Conservation (phyloP, 2,329 filamentous ascomycete genomes). For the Cladosporium sp. region DNA sequence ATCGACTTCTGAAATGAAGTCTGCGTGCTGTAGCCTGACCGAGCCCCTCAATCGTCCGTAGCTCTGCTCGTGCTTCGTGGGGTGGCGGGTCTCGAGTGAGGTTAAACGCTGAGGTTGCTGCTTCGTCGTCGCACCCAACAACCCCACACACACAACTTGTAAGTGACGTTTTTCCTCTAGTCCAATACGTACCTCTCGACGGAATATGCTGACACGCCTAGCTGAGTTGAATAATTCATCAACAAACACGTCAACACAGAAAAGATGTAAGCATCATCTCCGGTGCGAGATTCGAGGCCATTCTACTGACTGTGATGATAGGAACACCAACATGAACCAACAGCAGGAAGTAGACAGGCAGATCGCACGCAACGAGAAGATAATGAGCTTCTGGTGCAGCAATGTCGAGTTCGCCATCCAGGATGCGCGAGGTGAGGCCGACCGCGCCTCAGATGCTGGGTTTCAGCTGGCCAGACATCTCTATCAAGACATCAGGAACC, state of each 20-base stretch:
- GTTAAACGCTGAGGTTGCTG: not conserved
- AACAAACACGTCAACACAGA: not conserved
- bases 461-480: not conserved
- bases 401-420: not conserved
- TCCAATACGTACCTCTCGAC: accelerated
- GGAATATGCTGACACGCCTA: not conserved
- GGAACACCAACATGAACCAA: not conserved
- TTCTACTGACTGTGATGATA: not conserved
- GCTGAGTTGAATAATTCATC: not conserved
- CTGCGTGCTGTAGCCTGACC: not conserved
- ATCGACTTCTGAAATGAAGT: not conserved
- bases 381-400: not conserved
- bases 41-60: not conserved
- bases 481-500: not conserved
- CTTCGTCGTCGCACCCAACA: not conserved
- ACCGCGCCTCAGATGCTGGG: not conserved
- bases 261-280: not conserved
- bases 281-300: not conserved
- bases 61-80: not conserved
- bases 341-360: not conserved
- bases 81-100: not conserved
- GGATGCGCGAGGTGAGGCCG: not conserved
- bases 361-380: no score
- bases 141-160: not conserved
- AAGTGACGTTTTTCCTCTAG: not conserved